Base-by-base conservation (phyloP, 2,329 filamentous ascomycete genomes). In the Hyphodiscus sp. region DNA sequence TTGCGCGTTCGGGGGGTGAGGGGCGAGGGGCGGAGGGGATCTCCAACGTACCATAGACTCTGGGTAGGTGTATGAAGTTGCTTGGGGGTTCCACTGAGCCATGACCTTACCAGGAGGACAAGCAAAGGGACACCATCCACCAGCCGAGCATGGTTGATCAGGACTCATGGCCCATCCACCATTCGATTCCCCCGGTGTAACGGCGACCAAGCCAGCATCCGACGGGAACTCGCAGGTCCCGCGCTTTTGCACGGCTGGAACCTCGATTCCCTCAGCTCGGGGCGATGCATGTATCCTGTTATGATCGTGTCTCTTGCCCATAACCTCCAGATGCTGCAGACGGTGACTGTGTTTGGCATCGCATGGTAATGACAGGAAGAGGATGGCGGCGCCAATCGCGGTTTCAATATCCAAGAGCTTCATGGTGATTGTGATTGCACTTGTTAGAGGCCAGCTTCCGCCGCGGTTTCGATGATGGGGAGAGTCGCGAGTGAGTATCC, bases 101-200 rank as follows among this genome's bases (percentile, higher is more conserved):
- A 87, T 88, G 26, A 91, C 81, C 73, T 89, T 80, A 55, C 87
- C 87, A 0, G 87, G 69, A 55, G 84, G 85, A 68, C 88, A 91
- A 50, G 88, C 87, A 67, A 87, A 85, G 1, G 88, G 88, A 66
- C 88, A 91, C 70, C 86, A 91, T 60, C 69, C 79, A 54, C 82
- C 86, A 4, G 82, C 78, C 54, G 73, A 74, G 69, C 88, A 91
- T 51, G 78, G 68, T 67, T 87, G 80, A 68, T 91, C 83, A 3
- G 87, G 87, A 63, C 85, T 87, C 81, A 91, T 83, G 43, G 87
- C 88, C 83, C 87, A 92, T 57, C 88, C 88, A 48, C 76, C 85
- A 71, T 92, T 92, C 67, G 72, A 66, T 44, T 69, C 67, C 50
- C 73, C 73, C 4, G 86, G 86, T 10, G 86, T 87, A 50, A 92